phyloP scores from a whole-genome alignment of 495 filamentous ascomycete species.

The Talaromyces liani region DNA sequence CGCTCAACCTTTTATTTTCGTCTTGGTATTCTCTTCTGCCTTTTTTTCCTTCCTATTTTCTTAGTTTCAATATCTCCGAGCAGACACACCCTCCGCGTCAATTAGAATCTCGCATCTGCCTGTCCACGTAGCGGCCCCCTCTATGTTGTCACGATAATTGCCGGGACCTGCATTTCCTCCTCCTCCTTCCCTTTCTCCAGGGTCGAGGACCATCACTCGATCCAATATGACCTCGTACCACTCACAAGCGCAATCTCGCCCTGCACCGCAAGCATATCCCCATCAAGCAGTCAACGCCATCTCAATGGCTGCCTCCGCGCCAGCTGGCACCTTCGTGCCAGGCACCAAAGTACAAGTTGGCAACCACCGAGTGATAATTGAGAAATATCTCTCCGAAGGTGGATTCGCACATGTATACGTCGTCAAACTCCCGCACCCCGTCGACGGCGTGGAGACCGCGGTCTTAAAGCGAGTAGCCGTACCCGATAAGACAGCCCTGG shows the following conservation, averaged over 20 bases:
- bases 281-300: slow-evolving; percentile 29
- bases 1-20: not conserved
- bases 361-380: slow-evolving; percentile 86
- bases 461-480: slow-evolving; percentile 97
- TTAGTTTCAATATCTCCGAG: not conserved
- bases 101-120: not conserved
- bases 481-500: slow-evolving; percentile 86
- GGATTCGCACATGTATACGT: slow-evolving; percentile 98
- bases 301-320: slow-evolving; percentile 35
- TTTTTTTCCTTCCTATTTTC: not conserved
- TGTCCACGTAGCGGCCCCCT: not conserved
- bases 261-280: slow-evolving; percentile 20
- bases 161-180: not conserved
- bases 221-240: slow-evolving; percentile 30
- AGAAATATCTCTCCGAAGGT: slow-evolving; percentile 96
- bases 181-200: slow-evolving; percentile 14
- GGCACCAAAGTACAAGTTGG: slow-evolving; percentile 96
- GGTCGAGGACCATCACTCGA: slow-evolving; percentile 14
- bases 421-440: slow-evolving; percentile 69
- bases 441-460: slow-evolving; percentile 76
- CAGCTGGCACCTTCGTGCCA: slow-evolving; percentile 82
- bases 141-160: slow-evolving; percentile 1
- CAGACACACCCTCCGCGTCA: not conserved
- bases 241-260: slow-evolving; percentile 6
- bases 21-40: not conserved